Percentiles rank a stretch among this genome's conserved stretches.
phyloP scores from a whole-genome alignment of 164 flowering plant species.

The Echeveria elegans region DNA sequence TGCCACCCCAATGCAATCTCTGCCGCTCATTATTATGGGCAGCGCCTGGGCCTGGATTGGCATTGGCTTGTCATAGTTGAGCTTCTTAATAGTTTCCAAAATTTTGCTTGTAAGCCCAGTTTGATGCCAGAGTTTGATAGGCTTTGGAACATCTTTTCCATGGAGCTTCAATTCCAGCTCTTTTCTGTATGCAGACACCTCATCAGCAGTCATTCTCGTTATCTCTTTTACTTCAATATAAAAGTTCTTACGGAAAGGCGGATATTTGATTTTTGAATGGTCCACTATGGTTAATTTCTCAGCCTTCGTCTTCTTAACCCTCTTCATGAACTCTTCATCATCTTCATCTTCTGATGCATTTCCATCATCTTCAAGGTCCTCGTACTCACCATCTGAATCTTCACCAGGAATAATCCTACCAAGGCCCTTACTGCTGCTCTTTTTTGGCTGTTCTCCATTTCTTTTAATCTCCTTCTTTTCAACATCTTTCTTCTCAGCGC shows the following conservation, averaged over 20 bases:
- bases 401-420: conserved; percentile 90
- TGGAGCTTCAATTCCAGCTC: conserved; percentile 79
- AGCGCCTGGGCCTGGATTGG: conserved; percentile 91
- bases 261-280: conserved; percentile 82
- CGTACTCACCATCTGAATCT: conserved; percentile 78
- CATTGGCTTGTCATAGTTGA: conserved; percentile 88
- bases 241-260: conserved; percentile 74
- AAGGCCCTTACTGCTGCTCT: conserved; percentile 32
- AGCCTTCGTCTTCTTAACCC: conserved; percentile 91
- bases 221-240: conserved; percentile 91
- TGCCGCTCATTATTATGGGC: conserved; percentile 92
- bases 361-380: conserved; percentile 46
- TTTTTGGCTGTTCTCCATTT: conserved; percentile 31
- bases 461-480: conserved; percentile 22
- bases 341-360: conserved; percentile 68
- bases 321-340: conserved; percentile 91
- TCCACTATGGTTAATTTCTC: conserved; percentile 89
- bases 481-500: conserved; percentile 20
- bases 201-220: conserved; percentile 68
- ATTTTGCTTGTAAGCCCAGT: conserved; percentile 77
- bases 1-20: conserved; percentile 95
- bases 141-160: conserved; percentile 95
- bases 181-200: conserved; percentile 67
- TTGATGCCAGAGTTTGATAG: conserved; percentile 81
- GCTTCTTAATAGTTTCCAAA: conserved; percentile 73